Evolutionary conservation across 108 stramenopile species (phyloP), one percentile per base, ranked within the genome.

Genomic region (Mediolabrus comicus): DNA sequence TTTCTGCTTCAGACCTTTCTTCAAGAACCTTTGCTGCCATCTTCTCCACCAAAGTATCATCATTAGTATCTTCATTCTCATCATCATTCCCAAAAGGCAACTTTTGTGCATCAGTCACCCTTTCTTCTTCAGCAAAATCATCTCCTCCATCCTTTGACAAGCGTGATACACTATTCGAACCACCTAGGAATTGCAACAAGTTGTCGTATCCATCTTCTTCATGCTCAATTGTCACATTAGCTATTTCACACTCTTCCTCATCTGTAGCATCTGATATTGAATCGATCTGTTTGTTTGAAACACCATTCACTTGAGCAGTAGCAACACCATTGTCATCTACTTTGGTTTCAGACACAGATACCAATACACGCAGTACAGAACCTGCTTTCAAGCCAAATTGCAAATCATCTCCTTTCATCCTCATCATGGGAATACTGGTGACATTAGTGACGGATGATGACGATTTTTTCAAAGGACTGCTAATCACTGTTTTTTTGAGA

Each of bases 351-450:
- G 41, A 4, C 16, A 41, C 41, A 9, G 41, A 41, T 41, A 41
- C 14, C 0, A 41, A 16, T 3, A 41, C 41, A 41, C 41, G 14
- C n/a, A 41, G 17, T 4, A 16, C 10, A n/a, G 41, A 41, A 41
- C 10, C 14, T 4, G 4, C 41, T 41, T 17, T 41, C 41, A 41
- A 41, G 3, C 41, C 41, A 41, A 41, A 41, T 17, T 41, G 41
- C 41, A 87, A 16, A 41, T 17, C n/a, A 41, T 41, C 41, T 17
- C 41, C 41, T 41, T 41, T 41, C 4, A 41, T 4, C 17, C 16
- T 16, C 41, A 41, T 16, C 41, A 41, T 41, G 17, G 41, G 41
- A 41, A 41, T 41, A 16, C 16, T 14, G n/a, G n/a, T n/a, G 10
- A 17, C 5, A 14, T 41, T 41, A 16, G 16, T 41, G 17, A 2